phyloP scores from a whole-genome alignment of 2,329 filamentous ascomycete species.

The Pseudogymnoascus sp. region DNA sequence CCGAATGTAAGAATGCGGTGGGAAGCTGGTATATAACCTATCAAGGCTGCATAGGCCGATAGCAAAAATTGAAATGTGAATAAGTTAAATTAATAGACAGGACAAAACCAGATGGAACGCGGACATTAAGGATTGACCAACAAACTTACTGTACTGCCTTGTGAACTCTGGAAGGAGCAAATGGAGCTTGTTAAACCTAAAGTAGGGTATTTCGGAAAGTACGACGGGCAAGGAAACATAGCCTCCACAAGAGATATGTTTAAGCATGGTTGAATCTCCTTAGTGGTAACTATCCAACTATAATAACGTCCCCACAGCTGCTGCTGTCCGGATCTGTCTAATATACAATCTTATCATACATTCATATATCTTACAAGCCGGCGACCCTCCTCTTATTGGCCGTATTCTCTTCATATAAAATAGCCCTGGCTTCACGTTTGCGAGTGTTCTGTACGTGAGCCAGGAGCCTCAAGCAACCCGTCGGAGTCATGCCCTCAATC shows the following conservation, averaged over 20 bases:
- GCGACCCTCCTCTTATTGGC: background rate
- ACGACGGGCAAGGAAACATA: background rate
- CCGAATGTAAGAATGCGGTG: background rate
- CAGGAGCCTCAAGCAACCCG: slow-evolving; percentile 55
- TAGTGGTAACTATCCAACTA: background rate
- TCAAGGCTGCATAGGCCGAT: background rate
- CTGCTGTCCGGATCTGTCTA: background rate
- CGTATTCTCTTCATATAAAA: slow-evolving; percentile 1
- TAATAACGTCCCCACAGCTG: background rate
- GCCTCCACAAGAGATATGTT: background rate
- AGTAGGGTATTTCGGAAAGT: background rate
- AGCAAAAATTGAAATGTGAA: background rate
- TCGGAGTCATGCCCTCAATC: slow-evolving; percentile 70
- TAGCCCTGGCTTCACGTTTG: background rate
- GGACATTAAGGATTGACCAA: background rate
- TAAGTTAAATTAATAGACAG: background rate
- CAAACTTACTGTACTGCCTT: background rate
- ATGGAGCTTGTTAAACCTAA: background rate
- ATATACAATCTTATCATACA: background rate
- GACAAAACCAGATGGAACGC: background rate
- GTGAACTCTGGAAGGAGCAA: background rate
- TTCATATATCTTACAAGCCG: background rate
- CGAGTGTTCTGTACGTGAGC: slow-evolving; percentile 42
- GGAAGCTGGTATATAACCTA: background rate
- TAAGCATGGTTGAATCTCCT: background rate